A percentile compares a stretch with the other conserved stretches of the same genome.
Conservation (phyloP, 1,139 yeast genomes). For the Citeromyces hawaiiensis region DNA sequence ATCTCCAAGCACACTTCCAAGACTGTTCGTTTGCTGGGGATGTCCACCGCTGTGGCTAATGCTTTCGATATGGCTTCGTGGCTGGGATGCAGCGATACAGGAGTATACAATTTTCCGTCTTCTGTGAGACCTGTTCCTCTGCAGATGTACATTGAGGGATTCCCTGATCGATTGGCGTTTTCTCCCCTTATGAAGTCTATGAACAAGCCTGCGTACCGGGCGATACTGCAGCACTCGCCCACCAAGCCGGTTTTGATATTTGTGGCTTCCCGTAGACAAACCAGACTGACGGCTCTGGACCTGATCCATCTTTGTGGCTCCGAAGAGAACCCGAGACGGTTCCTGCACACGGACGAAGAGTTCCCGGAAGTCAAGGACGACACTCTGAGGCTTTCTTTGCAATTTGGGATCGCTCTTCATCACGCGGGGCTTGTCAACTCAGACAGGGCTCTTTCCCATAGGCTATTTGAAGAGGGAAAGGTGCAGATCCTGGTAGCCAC, state of each 20-base stretch:
- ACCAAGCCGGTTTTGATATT: conserved; percentile 84
- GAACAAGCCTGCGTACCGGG: conserved; percentile 97
- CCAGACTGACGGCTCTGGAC: conserved; percentile 88
- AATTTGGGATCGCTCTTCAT: conserved; percentile 93
- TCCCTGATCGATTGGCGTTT: conserved; percentile 87
- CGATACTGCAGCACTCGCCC: conserved; percentile 92
- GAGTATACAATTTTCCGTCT: conserved; percentile 85
- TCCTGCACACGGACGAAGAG: conserved; percentile 62
- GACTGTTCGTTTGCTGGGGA: conserved; percentile 75
- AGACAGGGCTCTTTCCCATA: conserved; percentile 82
- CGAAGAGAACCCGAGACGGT: conserved; percentile 87
- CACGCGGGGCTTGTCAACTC: conserved; percentile 94
- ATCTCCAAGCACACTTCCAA: conserved; percentile 64
- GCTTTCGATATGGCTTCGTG: conserved; percentile 98
- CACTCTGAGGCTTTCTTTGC: conserved; percentile 69
- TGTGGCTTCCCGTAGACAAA: conserved; percentile 95
- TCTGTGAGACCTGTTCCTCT: conserved; percentile 97
- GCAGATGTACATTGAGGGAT: conserved; percentile 96
- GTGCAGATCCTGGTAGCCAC: conserved; percentile 90
- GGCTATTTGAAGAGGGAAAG: conserved; percentile 70
- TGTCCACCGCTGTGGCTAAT: conserved; percentile 96
- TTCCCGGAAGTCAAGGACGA: conserved; percentile 72
- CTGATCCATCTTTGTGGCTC: conserved; percentile 87
- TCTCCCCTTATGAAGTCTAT: conserved; percentile 94
- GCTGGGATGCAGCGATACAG: conserved; percentile 74